Evolutionary conservation across 805 yeast species (phyloP), one percentile per base, ranked within the genome.

Genomic region (Cyberlindnera saturnus): DNA sequence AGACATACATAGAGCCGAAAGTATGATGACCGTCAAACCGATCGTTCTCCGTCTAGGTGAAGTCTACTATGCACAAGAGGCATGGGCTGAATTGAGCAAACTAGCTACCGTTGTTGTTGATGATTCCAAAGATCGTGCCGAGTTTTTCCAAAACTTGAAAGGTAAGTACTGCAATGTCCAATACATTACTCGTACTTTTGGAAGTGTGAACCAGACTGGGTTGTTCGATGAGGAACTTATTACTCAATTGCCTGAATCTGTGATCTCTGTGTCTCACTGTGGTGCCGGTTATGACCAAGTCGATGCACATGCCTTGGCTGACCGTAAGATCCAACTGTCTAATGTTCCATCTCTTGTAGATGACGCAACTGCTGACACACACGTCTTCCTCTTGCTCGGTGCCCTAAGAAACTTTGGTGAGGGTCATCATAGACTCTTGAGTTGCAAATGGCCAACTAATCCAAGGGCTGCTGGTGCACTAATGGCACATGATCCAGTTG

Each of bases 241-340:
- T 17, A 50, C 61, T 9, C 69, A 71, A 23, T 66, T 83, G 42
- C 91, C 91, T 4, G 43, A 62, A 2, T 59, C 78, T 0, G 69
- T 83, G 6, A 69, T 70, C 45, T 65, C 75, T 13, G 64, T 83
- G 13, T 67, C 77, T 47, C 87, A 82, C 59, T 65, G 71, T 46
- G 90, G 90, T 44, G 91, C 91, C 1, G 90, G 86, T 5, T 82
- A 83, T 61, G 91, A 83, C 57, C 88, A 82, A 61, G 67, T 82
- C 35, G 86, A 82, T 49, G 72, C 76, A 4, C 66, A 65, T 20
- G 74, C 77, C 17, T 73, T 81, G 47, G 66, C 71, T 4, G 67
- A 65, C 18, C 66, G 71, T 33, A 70, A 72, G 20, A 76, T 83
- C 48, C 87, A 81, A 60, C 70, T 83, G n/a, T 71, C 86, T 38